Percentiles rank a stretch among this genome's conserved stretches.
Evolutionary conservation across 2,329 filamentous ascomycete genomes (phyloP).

Genomic region (Fusarium compactum): DNA sequence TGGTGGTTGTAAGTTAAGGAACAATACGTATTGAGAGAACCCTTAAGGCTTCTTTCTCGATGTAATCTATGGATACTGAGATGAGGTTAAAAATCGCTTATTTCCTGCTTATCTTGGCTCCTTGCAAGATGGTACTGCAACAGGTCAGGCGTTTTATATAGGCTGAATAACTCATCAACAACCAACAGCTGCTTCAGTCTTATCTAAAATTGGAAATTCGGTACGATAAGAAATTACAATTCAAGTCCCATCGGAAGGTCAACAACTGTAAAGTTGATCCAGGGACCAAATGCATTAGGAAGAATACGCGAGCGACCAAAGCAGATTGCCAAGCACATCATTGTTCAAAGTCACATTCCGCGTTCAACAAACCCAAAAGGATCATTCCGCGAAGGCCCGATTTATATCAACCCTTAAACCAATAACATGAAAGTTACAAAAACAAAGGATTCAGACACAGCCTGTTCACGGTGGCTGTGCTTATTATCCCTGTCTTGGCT

Average conservation of each 20-base stretch:
- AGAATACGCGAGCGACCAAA: neutral
- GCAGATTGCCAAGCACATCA: neutral
- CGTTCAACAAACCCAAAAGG: neutral
- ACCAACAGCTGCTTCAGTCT: neutral
- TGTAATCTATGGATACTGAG: neutral
- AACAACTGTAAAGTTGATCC: neutral
- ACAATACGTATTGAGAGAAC: neutral
- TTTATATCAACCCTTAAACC: neutral
- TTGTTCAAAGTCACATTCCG: neutral
- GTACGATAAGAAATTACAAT: neutral
- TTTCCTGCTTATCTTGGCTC: neutral
- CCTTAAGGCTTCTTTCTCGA: neutral
- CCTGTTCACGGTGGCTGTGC: conserved; percentile 13
- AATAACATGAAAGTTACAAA: neutral
- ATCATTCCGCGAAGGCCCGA: neutral
- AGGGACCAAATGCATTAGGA: neutral
- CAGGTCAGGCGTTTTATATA: neutral
- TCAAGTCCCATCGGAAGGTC: neutral
- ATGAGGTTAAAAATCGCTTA: neutral
- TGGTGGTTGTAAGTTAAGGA: neutral
- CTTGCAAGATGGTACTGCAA: neutral
- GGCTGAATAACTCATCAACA: neutral
- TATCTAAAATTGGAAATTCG: neutral
- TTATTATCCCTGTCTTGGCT: conserved; percentile 1
- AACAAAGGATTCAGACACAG: neutral